phyloP scores from a whole-genome alignment of 768 basidiomycete species.

The Leccinum pellstonianum region DNA sequence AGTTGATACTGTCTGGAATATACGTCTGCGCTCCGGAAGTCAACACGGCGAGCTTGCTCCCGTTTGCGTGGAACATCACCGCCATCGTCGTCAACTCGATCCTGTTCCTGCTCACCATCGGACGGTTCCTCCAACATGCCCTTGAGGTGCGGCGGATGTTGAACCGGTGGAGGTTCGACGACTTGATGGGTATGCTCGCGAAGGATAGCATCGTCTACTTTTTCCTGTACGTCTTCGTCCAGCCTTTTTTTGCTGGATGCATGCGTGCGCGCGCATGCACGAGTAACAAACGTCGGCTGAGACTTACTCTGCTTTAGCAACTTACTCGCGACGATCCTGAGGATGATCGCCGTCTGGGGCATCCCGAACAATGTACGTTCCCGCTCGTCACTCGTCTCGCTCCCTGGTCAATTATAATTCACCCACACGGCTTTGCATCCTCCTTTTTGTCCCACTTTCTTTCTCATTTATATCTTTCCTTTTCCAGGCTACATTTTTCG shows the following conservation, averaged over 20 bases:
- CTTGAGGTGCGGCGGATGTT: slow-evolving; percentile 6
- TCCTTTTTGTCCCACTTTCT: no score
- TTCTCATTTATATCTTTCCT: background rate
- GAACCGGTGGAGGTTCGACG: slow-evolving; percentile 10
- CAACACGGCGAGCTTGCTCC: slow-evolving; percentile 1
- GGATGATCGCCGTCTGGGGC: slow-evolving; percentile 20
- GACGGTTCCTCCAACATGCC: slow-evolving; percentile 15
- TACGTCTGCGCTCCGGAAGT: slow-evolving; percentile 14
- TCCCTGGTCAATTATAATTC: background rate
- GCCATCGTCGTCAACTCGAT: slow-evolving; percentile 10
- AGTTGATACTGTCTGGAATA: slow-evolving; percentile 18
- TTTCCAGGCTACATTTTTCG: slow-evolving; percentile 5
- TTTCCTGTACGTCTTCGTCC: slow-evolving; percentile 15
- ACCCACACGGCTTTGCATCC: background rate
- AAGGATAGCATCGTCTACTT: slow-evolving; percentile 21
- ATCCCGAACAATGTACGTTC: slow-evolving; percentile 11
- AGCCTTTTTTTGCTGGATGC: background rate
- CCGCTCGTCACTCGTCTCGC: background rate
- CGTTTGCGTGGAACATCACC: slow-evolving; percentile 19
- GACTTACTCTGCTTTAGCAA: slow-evolving; percentile 7
- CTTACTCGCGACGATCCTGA: slow-evolving; percentile 13
- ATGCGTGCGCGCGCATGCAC: background rate
- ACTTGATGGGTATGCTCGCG: slow-evolving; percentile 17
- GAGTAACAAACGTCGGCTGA: background rate
- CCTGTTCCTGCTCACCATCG: slow-evolving; percentile 17